A percentile compares a stretch with the other conserved stretches of the same genome.
phyloP scores from a whole-genome alignment of 2,329 filamentous ascomycete species.

The Pseudogymnoascus sp. region DNA sequence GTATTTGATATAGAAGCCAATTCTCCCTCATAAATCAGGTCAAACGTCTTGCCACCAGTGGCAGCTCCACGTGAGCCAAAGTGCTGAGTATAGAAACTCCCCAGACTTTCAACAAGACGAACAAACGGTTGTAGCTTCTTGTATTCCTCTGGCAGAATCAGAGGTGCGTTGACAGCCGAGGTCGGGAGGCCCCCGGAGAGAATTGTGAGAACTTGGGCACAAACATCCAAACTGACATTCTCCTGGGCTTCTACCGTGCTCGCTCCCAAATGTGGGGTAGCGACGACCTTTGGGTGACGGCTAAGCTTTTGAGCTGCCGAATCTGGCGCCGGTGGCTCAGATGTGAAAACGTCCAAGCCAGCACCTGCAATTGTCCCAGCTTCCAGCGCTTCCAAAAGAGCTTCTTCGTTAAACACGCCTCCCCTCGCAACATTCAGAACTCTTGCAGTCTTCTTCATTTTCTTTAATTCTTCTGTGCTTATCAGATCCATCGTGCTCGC shows the following conservation, averaged over 20 bases:
- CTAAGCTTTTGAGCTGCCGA: conserved; percentile 57
- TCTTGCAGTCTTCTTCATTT: conserved; percentile 66
- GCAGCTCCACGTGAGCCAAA: conserved; percentile 37
- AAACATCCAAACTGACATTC: conserved; percentile 76
- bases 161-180: conserved; percentile 70
- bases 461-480: conserved; percentile 53
- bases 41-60: conserved; percentile 59
- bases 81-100: conserved; percentile 70
- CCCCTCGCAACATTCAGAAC: conserved; percentile 75
- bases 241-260: conserved; percentile 78
- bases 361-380: conserved; percentile 66
- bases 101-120: conserved; percentile 69
- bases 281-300: conserved; percentile 62
- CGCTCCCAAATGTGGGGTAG: conserved; percentile 72
- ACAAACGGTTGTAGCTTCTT: conserved; percentile 71
- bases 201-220: conserved; percentile 69
- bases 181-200: conserved; percentile 65
- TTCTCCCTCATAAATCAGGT: conserved; percentile 70
- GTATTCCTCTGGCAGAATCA: conserved; percentile 76
- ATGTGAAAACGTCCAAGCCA: conserved; percentile 71
- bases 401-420: conserved; percentile 71
- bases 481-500: conserved; percentile 71
- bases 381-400: conserved; percentile 62
- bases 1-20: conserved; percentile 65
- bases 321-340: conserved; percentile 56